phyloP scores from a whole-genome alignment of 1,139 yeast genomes.

The Candida pseudoviswanathii region DNA sequence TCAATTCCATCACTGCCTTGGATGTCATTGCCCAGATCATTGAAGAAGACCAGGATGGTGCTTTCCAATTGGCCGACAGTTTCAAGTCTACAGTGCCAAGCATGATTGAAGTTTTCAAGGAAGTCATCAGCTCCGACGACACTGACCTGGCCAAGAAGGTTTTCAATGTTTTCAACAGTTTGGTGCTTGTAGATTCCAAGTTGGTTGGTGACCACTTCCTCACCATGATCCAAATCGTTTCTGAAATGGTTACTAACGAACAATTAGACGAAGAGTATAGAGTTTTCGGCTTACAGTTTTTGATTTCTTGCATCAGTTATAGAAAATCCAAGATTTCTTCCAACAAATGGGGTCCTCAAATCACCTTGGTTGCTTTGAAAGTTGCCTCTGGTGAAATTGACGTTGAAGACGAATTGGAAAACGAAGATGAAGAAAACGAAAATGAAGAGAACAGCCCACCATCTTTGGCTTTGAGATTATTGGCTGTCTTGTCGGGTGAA shows the following conservation, averaged over 20 bases:
- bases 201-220: constrained; percentile 77
- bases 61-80: constrained; percentile 47
- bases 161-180: constrained; percentile 83
- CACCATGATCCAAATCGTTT: constrained; percentile 69
- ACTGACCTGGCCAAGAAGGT: constrained; percentile 71
- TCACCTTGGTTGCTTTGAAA: constrained; percentile 72
- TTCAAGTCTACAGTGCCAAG: constrained; percentile 75
- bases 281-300: constrained; percentile 80
- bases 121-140: constrained; percentile 71
- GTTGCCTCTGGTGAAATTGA: constrained; percentile 83
- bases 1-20: constrained; percentile 80
- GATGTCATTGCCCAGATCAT: constrained; percentile 74
- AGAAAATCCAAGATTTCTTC: constrained; percentile 67
- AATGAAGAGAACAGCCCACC: constrained; percentile 88
- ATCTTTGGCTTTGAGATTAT: constrained; percentile 75
- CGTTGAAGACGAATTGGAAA: constrained; percentile 67
- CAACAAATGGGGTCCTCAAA: constrained; percentile 77
- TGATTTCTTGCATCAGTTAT: constrained; percentile 73
- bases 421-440: constrained; percentile 86
- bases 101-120: constrained; percentile 81
- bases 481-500: constrained; percentile 77
- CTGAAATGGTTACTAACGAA: constrained; percentile 71
- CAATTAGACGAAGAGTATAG: constrained; percentile 80
- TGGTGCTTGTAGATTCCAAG: constrained; percentile 74
- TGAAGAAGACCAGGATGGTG: constrained; percentile 49